Evolutionary conservation across 2,329 filamentous ascomycete species (phyloP), one percentile per base, ranked within the genome.

Genomic region (Aurifilum marmelostoma): DNA sequence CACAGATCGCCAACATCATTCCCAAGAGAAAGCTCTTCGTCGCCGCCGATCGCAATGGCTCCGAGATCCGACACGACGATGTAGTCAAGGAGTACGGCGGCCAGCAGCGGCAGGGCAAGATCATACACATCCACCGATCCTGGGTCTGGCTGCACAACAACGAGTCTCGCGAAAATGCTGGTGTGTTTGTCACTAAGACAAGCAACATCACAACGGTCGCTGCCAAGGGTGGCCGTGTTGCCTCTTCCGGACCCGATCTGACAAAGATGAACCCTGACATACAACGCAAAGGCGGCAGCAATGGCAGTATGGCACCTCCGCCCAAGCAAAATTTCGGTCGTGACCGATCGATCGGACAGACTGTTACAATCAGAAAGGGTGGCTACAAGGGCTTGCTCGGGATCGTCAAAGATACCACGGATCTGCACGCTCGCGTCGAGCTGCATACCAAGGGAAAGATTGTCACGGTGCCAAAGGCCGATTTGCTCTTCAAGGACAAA

Each of bases 391-490:
- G 95, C 68, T 85, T 97, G 58, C 84, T 98, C 56, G 96, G 96
- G 74, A 97, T 97, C 73, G 94, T 99, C 74, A 97, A 97, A 78
- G 95, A 98, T 77, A 92, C 95, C 0, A 97, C 93, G 8, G 94
- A 97, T 74, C 88, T 88, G 3, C 89, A 92, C 75, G 95, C 93
- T 39, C 91, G 94, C 72, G 92, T 99, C 56, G 96, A 99, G 80
- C 83, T 99, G 52, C 95, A 98, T 77, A 94, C 94, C 7, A 97
- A 97, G 83, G 93, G 90, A 81, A 98, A 97, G 84, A 91, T 92
- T 21, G 89, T 98, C 71, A 94, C 91, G 9, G 88, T 98, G 47
- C 87, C 89, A 27, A 97, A 97, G 77, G 90, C 92, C 14, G 88
- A 91, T 68, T 82, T 99, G n/a, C 88, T 88, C 32, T 92, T 97